Conservation (phyloP, 352 stramenopile genomes). For the Phytopythium vexans region DNA sequence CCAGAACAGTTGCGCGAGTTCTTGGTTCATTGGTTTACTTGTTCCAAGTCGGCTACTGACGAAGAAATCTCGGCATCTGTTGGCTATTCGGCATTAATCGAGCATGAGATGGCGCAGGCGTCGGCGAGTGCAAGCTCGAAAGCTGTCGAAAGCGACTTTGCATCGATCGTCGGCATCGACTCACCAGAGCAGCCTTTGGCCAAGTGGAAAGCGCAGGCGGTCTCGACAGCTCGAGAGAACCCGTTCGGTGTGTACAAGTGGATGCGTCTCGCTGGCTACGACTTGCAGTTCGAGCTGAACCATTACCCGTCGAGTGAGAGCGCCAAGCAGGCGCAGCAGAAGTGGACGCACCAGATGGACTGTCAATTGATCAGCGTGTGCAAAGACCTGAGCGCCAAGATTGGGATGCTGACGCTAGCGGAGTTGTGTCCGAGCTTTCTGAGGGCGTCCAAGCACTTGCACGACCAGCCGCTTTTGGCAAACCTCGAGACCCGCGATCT, state of each 20-base stretch:
- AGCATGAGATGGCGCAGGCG: conserved; percentile 15
- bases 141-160: too few species aligned
- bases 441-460: conserved; percentile 12
- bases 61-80: too few species aligned
- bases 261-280: conserved; percentile 48
- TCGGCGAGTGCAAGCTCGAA: too few species aligned
- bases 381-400: conserved; percentile 32
- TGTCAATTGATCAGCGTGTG: conserved; percentile 55
- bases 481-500: conserved; percentile 54
- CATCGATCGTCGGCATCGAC: too few species aligned
- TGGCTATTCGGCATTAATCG: too few species aligned
- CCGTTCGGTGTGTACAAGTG: conserved; percentile 40
- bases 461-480: conserved; percentile 34
- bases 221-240: conserved; percentile 8
- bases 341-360: conserved; percentile 78
- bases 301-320: conserved; percentile 42
- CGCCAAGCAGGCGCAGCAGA: conserved; percentile 41
- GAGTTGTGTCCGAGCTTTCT: conserved; percentile 71
- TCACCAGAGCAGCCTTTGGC: conserved; percentile 7
- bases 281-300: conserved; percentile 50
- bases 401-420: conserved; percentile 55
- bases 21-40: conserved; percentile 18
- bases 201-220: conserved; percentile 5
- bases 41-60: conserved; percentile 5
- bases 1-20: conserved; percentile 26